These are phyloP conservation scores for Diplosphaera chodatii DNA, from an alignment of 139 green algal species.

Conservation along the genomic window DNA sequence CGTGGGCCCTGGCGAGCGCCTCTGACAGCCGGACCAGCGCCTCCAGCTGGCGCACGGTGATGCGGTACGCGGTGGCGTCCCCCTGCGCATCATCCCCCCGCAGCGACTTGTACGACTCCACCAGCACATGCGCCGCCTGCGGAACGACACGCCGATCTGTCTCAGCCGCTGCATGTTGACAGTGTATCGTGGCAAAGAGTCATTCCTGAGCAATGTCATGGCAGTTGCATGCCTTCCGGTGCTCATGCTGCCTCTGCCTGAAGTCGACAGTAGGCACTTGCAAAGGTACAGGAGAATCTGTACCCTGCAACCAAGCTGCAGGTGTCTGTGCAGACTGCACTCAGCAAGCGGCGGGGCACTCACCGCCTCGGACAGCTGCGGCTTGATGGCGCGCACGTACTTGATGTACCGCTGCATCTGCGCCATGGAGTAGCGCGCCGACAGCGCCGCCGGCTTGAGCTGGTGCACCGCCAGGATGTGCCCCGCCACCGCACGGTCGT, in stretches of 20 bases:
- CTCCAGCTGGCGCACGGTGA: conserved; percentile 94
- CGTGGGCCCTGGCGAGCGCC: conserved; percentile 63
- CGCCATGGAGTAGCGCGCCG: conserved; percentile 72
- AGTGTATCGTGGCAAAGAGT: too few species aligned
- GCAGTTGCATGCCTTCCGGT: too few species aligned
- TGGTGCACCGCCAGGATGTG: conserved; percentile 79
- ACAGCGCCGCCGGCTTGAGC: conserved; percentile 30
- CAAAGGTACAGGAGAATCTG: too few species aligned
- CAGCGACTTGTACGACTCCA: conserved; percentile 81
- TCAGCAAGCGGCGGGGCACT: background rate
- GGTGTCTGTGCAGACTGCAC: too few species aligned
- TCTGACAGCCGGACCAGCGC: conserved; percentile 87
- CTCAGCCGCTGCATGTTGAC: too few species aligned
- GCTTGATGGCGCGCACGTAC: conserved; percentile 84
- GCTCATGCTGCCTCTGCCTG: too few species aligned
- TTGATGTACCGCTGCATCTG: conserved; percentile 94
- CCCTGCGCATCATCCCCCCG: conserved; percentile 80
- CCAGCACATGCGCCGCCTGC: conserved; percentile 62
- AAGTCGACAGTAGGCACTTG: too few species aligned
- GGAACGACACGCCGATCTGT: too few species aligned
- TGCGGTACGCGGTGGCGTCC: conserved; percentile 75
- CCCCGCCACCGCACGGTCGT: conserved; percentile 66
- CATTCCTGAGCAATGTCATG: too few species aligned
- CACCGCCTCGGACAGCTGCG: conserved; percentile 51
- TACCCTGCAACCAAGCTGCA: too few species aligned